Percentiles rank a stretch among this genome's conserved stretches.
Conservation (phyloP, 139 green algal genomes). For the Closterium sp. region DNA sequence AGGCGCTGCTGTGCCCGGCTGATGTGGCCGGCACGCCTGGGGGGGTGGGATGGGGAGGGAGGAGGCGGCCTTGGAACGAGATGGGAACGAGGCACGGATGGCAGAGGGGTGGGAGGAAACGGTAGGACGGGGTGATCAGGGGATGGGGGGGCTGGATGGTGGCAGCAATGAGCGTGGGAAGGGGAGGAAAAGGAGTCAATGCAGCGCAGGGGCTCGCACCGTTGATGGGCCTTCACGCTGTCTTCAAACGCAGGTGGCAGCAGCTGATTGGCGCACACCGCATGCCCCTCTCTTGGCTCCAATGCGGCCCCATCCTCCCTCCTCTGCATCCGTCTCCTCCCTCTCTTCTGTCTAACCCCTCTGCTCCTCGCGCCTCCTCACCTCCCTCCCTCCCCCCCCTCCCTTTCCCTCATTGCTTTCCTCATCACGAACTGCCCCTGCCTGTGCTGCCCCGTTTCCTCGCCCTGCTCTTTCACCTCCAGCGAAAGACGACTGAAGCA, state of each 20-base stretch:
- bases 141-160: background rate
- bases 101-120: too few relatives aligned
- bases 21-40: background rate
- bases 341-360: background rate
- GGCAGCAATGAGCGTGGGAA: background rate
- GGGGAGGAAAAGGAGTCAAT: background rate
- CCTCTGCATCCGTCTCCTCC: background rate
- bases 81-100: background rate
- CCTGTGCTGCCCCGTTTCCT: background rate
- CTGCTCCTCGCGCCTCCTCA: background rate
- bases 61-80: background rate
- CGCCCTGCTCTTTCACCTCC: background rate
- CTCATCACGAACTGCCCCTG: background rate
- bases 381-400: background rate
- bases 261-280: background rate
- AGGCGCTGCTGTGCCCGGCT: background rate
- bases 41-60: background rate
- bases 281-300: background rate
- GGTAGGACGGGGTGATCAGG: background rate
- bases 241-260: background rate
- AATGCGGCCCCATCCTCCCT: background rate
- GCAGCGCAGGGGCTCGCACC: background rate
- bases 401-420: background rate
- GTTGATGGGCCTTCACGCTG: background rate
- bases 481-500: too few relatives aligned